Base-by-base conservation (phyloP, 1,284 basidiomycete genomes). In the Porogramme epimiltina region DNA sequence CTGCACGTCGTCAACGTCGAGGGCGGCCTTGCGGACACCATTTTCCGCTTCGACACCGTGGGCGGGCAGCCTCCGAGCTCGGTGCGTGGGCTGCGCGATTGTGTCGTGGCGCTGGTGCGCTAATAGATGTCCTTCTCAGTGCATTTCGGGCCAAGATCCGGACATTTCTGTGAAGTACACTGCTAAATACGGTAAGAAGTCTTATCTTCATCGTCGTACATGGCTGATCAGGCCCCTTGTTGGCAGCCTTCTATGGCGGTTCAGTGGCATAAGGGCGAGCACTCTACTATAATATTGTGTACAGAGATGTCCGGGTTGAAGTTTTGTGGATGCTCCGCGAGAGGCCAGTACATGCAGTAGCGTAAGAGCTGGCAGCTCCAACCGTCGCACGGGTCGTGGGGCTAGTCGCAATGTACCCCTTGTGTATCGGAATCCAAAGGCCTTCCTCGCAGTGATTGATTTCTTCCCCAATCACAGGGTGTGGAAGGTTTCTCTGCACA, bases 21-120 rank as follows among this genome's bases (percentile, higher is more conserved):
- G 37, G 84, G 84, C 3, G 62, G 67, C 2, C 66, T 87, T 31
- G 82, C 84, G 3, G 71, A 70, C 48, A 67, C 74, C 47, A 72
- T 86, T 5, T 84, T 77, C 70, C 70, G 85, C 45, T 70, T 79
- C 10, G 76, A 84, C 61, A 88, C 85, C 9, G 71, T 73, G 20
- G 74, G 72, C 31, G 85, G 87, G n/a, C 81, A 85, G 63, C 81
- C 85, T 13, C 83, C 85, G 28, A 57, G 77, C n/a, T 73, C 73
- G 15, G 79, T 80, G 60, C 64, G 74, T 68, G 16, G 18, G 22
- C 34, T 45, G 6, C 5, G 6, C 23, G 8, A 3, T 15, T 19
- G 25, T 23, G 2, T 13, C 9, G 3, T 16, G 3, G 10, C 33
- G 15, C 22, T 18, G n/a, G 23, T 2, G 11, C 24, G 16, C 34